Evolutionary conservation across 768 basidiomycete species (phyloP).

Genomic region (Pleurotus sapidus): DNA sequence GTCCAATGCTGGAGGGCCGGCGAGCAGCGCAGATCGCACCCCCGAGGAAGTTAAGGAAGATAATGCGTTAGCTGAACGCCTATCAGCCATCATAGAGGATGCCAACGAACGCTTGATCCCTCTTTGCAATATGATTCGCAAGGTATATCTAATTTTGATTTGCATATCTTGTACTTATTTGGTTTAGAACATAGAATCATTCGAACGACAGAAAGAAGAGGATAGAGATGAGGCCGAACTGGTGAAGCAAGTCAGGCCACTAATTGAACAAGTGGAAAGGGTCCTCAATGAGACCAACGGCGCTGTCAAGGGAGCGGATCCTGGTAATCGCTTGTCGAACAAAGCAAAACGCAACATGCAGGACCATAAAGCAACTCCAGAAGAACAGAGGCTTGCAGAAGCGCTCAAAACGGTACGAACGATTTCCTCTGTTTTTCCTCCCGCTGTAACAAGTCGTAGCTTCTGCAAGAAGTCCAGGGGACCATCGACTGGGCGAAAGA

Average conservation of each 20-base stretch:
- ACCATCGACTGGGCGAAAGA: conserved; percentile 35
- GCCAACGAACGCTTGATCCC: conserved; percentile 27
- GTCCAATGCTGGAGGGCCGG: not conserved
- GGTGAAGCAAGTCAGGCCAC: conserved; percentile 31
- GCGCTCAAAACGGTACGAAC: conserved; percentile 30
- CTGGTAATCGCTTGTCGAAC: conserved; percentile 29
- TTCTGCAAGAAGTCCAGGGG: conserved; percentile 33
- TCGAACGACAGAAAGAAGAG: conserved; percentile 29
- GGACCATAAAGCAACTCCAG: conserved; percentile 33
- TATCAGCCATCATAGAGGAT: conserved; percentile 31
- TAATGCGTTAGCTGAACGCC: conserved; percentile 28
- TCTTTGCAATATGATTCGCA: conserved; percentile 32
- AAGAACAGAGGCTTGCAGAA: conserved; percentile 36
- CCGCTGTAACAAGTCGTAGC: conserved; percentile 13
- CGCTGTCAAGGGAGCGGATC: conserved; percentile 32
- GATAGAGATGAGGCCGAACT: conserved; percentile 31
- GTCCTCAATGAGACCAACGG: conserved; percentile 36
- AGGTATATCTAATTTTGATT: conserved; percentile 16
- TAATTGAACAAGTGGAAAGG: conserved; percentile 34
- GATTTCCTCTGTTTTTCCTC: not conserved
- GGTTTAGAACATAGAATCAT: conserved; percentile 31
- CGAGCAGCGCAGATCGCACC: not conserved
- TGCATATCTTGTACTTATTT: not conserved
- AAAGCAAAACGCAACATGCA: conserved; percentile 29
- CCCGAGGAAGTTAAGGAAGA: conserved; percentile 12